Evolutionary conservation across 345 rosid genomes (phyloP).

Genomic region (Aquilaria sinensis): DNA sequence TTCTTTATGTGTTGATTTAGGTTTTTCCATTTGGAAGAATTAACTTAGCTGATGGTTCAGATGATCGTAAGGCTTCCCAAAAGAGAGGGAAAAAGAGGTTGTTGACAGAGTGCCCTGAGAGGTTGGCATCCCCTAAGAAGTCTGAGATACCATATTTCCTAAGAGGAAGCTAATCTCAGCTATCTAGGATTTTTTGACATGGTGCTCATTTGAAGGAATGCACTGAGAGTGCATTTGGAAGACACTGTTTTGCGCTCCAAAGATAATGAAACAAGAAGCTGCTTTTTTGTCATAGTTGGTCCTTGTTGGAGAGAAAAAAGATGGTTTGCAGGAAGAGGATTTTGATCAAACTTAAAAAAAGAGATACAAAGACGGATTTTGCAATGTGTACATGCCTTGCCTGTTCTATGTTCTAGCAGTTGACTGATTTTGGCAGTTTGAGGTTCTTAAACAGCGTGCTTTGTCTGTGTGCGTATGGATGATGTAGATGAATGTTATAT

Average conservation of each 20-base stretch:
- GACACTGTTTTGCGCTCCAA: no score
- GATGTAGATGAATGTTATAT: no score
- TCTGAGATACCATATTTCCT: constrained; percentile 6
- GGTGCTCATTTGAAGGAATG: constrained; percentile 1
- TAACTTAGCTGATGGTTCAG: constrained; percentile 1
- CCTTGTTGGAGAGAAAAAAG: background rate
- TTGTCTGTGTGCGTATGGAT: no score
- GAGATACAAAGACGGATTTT: background rate
- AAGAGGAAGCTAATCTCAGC: constrained; percentile 12
- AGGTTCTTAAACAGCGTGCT: no score
- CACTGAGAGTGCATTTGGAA: background rate
- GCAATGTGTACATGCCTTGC: no score
- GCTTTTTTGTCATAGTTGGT: background rate
- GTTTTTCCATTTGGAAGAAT: constrained; percentile 12
- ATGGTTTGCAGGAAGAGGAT: background rate
- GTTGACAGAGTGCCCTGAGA: constrained; percentile 10
- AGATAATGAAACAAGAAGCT: background rate
- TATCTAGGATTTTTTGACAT: background rate
- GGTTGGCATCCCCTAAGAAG: constrained; percentile 1
- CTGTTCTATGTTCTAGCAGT: no score
- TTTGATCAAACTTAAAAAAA: background rate
- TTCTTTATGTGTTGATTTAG: constrained; percentile 12
- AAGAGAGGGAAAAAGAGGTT: constrained; percentile 8
- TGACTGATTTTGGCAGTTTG: no score
- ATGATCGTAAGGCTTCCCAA: constrained; percentile 4